Evolutionary conservation across 202 grass and related monocot species (phyloP).

Genomic region (Panicum hallii): DNA sequence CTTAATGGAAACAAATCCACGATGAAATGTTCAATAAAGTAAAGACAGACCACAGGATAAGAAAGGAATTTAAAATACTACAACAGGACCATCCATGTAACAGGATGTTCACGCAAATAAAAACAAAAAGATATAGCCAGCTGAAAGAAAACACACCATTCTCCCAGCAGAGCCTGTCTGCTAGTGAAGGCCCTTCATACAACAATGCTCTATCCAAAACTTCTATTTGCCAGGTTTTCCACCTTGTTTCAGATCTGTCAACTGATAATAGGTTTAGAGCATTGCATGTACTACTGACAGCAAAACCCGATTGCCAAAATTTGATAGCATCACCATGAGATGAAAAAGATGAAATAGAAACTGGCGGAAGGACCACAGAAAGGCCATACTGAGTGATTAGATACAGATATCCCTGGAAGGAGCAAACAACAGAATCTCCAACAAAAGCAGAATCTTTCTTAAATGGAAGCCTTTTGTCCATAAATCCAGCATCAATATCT

Average conservation of each 20-base stretch:
- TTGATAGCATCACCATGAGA: constrained; percentile 46
- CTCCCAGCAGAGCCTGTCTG: constrained; percentile 75
- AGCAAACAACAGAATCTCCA: constrained; percentile 74
- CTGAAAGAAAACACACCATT: constrained; percentile 68
- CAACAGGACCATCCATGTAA: constrained; percentile 6
- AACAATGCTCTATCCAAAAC: constrained; percentile 85
- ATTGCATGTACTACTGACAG: constrained; percentile 43
- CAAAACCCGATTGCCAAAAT: constrained; percentile 62
- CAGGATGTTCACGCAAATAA: constrained; percentile 25
- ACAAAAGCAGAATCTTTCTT: constrained; percentile 57
- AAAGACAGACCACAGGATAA: constrained; percentile 15
- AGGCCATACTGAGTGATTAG: constrained; percentile 72
- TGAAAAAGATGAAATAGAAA: constrained; percentile 66
- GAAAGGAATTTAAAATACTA: constrained; percentile 29
- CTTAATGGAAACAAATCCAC: constrained; percentile 26
- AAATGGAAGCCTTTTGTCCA: constrained; percentile 45
- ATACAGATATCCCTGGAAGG: constrained; percentile 89
- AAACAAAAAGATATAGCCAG: constrained; percentile 26
- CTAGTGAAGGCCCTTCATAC: constrained; percentile 80
- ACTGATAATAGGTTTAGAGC: constrained; percentile 52
- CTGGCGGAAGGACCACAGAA: constrained; percentile 83
- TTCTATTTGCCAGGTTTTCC: constrained; percentile 86
- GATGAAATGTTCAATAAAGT: constrained; percentile 24
- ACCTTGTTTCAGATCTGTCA: constrained; percentile 61
- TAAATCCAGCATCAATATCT: constrained; percentile 42